phyloP scores from a whole-genome alignment of 1,284 basidiomycete genomes.

The Chiua sp. region DNA sequence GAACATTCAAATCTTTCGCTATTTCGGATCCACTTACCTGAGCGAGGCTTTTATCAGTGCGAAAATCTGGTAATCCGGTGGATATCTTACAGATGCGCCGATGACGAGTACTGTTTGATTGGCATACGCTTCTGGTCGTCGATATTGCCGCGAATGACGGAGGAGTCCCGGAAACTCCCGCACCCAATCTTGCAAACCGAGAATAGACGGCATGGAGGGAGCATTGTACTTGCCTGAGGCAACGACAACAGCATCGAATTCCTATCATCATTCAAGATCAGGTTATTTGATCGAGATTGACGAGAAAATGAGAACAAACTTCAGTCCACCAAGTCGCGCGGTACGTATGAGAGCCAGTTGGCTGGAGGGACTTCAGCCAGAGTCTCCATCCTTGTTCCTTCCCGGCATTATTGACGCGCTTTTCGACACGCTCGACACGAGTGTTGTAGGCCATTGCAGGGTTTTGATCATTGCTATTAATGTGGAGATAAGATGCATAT shows the following conservation, averaged over 20 bases:
- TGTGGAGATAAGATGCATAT: constrained; percentile 46
- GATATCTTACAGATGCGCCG: constrained; percentile 37
- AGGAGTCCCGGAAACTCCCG: constrained; percentile 41
- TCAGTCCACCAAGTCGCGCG: constrained; percentile 31
- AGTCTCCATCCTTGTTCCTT: constrained; percentile 46
- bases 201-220: constrained; percentile 21
- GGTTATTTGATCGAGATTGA: neutral
- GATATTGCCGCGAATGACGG: constrained; percentile 51
- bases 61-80: too few relatives aligned
- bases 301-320: neutral
- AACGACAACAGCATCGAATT: constrained; percentile 25
- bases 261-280: constrained; percentile 1
- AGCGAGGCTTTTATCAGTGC: neutral
- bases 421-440: constrained; percentile 52
- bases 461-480: constrained; percentile 49
- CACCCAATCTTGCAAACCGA: constrained; percentile 37
- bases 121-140: constrained; percentile 43
- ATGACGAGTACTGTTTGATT: constrained; percentile 52
- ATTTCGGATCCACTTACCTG: constrained; percentile 19
- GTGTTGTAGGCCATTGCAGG: constrained; percentile 51
- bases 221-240: constrained; percentile 18
- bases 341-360: constrained; percentile 34
- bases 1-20: constrained; percentile 20
- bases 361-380: constrained; percentile 40
- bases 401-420: constrained; percentile 37